Percentiles rank a stretch among this genome's conserved stretches.
These are phyloP conservation scores for Torrubiellomyces zombiae DNA, from an alignment of 2,329 filamentous ascomycete species.

Conservation along the genomic window DNA sequence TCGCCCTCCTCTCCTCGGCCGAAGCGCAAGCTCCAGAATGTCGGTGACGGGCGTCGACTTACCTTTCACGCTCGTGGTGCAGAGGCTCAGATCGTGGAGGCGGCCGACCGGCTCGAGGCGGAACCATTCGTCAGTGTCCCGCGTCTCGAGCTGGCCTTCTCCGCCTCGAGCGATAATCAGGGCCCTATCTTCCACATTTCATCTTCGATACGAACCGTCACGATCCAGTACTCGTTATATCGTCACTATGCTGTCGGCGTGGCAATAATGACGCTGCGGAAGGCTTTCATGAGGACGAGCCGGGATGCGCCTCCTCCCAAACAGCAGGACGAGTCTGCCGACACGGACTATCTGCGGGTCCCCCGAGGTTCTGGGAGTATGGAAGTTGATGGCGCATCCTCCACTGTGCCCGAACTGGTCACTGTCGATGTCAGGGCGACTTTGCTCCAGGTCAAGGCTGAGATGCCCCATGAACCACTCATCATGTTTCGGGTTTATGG, in stretches of 20 bases:
- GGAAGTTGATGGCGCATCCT: slow-evolving; percentile 16
- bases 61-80: slow-evolving; percentile 68
- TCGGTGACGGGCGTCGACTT: slow-evolving; percentile 63
- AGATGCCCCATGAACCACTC: slow-evolving; percentile 75
- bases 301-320: slow-evolving; percentile 20
- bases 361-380: slow-evolving; percentile 13
- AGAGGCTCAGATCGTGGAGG: slow-evolving; percentile 83
- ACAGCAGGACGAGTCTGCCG: slow-evolving; percentile 14
- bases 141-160: slow-evolving; percentile 71
- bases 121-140: slow-evolving; percentile 80
- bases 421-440: slow-evolving; percentile 69
- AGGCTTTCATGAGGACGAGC: slow-evolving; percentile 44
- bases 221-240: slow-evolving; percentile 82
- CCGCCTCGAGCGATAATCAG: slow-evolving; percentile 70
- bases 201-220: slow-evolving; percentile 60
- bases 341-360: slow-evolving; percentile 14
- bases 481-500: slow-evolving; percentile 81
- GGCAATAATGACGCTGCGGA: slow-evolving; percentile 57
- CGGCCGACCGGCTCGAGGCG: slow-evolving; percentile 63
- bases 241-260: slow-evolving; percentile 82
- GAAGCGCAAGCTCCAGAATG: slow-evolving; percentile 35
- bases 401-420: slow-evolving; percentile 44
- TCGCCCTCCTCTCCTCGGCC: slow-evolving; percentile 19
- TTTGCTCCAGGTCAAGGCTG: slow-evolving; percentile 74
- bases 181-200: slow-evolving; percentile 81